Conservation (phyloP, 768 basidiomycete species). For the Coprinellus micaceus region DNA sequence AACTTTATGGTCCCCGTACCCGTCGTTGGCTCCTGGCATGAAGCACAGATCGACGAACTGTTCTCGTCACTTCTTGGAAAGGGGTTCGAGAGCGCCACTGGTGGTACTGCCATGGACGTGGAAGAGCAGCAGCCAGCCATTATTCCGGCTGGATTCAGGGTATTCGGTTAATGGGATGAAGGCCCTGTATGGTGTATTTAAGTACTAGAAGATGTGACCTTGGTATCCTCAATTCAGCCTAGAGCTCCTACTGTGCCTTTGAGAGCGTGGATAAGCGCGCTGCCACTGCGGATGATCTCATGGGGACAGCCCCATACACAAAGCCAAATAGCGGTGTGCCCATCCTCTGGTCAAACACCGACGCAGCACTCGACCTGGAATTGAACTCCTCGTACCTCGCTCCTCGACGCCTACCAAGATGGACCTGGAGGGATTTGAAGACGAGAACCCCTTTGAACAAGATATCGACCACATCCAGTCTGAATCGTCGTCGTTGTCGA, state of each 20-base stretch:
- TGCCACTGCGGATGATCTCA: constrained; percentile 25
- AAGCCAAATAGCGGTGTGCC: constrained; percentile 34
- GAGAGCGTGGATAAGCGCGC: too few relatives aligned
- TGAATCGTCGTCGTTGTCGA: constrained; percentile 52
- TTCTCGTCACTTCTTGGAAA: constrained; percentile 85
- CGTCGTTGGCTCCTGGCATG: constrained; percentile 74
- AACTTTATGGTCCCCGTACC: constrained; percentile 95
- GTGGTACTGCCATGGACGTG: constrained; percentile 25
- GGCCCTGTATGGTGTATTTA: too few relatives aligned
- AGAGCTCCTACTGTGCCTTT: too few relatives aligned
- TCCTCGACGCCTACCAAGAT: constrained; percentile 2
- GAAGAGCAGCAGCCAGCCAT: constrained; percentile 25
- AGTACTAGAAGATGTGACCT: too few relatives aligned
- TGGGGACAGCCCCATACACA: constrained; percentile 19
- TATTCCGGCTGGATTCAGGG: constrained; percentile 45
- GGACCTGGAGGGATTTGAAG: constrained; percentile 52
- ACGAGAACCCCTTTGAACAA: constrained; percentile 67
- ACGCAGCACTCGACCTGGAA: too few relatives aligned
- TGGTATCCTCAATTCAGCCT: too few relatives aligned
- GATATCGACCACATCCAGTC: constrained; percentile 41
- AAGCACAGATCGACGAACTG: constrained; percentile 93
- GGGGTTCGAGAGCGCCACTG: constrained; percentile 47
- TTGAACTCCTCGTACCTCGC: background rate
- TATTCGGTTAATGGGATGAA: constrained; percentile 49
- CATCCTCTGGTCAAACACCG: too few relatives aligned